A percentile compares a stretch with the other conserved stretches of the same genome.
Evolutionary conservation across 805 yeast species (phyloP).

Genomic region (Sungouiozyma ichnusensis): DNA sequence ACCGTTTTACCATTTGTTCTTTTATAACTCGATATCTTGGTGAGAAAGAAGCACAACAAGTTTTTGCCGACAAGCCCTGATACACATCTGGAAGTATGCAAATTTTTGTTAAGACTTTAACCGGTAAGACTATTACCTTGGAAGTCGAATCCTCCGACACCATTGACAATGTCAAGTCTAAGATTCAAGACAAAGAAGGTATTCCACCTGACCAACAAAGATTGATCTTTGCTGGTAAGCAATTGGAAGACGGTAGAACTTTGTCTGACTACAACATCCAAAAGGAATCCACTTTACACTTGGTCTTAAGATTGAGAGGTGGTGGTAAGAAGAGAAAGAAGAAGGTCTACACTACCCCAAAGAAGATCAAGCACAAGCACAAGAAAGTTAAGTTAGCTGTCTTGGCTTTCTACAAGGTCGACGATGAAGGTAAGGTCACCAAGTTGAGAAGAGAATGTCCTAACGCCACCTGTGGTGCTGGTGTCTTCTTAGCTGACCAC

Average conservation of each 20-base stretch:
- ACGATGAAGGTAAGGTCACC: slow-evolving; percentile 96
- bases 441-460: slow-evolving; percentile 99
- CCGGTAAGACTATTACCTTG: slow-evolving; percentile 97
- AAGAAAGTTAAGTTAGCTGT: slow-evolving; percentile 99
- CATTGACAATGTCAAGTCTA: slow-evolving; percentile 91
- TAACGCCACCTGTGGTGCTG: slow-evolving; percentile 91
- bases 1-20: no score
- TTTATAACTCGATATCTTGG: no score
- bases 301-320: slow-evolving; percentile 97
- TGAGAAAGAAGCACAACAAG: slow-evolving; percentile 30
- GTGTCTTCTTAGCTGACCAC: slow-evolving; percentile 99
- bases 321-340: slow-evolving; percentile 99
- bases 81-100: slow-evolving; percentile 41
- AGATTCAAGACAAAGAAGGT: slow-evolving; percentile 96
- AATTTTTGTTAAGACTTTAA: slow-evolving; percentile 98
- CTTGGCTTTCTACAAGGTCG: slow-evolving; percentile 98
- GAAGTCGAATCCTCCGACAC: slow-evolving; percentile 98
- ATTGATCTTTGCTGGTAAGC: slow-evolving; percentile 95
- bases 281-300: slow-evolving; percentile 92
- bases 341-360: slow-evolving; percentile 99
- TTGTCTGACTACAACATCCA: slow-evolving; percentile 96
- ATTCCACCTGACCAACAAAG: slow-evolving; percentile 98
- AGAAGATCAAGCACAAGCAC: slow-evolving; percentile 99
- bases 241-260: slow-evolving; percentile 93
- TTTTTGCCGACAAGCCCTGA: slow-evolving; percentile 41